phyloP scores from a whole-genome alignment of 192 early-diverging fungal genomes.

The Umbelopsis sp. region DNA sequence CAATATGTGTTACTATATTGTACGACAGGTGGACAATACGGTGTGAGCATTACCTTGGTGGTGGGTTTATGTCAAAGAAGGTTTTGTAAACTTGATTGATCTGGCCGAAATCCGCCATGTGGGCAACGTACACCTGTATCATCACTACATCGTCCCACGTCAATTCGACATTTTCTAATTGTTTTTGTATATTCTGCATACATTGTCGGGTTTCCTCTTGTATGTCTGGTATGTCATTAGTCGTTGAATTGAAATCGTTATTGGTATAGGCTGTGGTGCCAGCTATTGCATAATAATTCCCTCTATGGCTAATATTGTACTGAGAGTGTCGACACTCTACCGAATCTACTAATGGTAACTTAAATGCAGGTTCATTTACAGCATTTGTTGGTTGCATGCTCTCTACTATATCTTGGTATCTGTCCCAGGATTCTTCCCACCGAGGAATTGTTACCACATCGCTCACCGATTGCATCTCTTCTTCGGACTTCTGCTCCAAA shows the following conservation, averaged over 20 bases:
- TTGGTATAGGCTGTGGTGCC: conserved; percentile 48
- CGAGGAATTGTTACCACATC: conserved; percentile 7
- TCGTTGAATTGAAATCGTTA: background rate
- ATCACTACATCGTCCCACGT: conserved; percentile 61
- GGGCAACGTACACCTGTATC: conserved; percentile 67
- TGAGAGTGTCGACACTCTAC: background rate
- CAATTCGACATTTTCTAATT: conserved; percentile 42
- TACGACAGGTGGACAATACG: background rate
- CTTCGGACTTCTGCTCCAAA: conserved; percentile 64
- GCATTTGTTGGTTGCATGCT: background rate
- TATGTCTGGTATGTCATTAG: conserved; percentile 28
- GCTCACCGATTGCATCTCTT: conserved; percentile 25
- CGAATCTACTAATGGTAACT: background rate
- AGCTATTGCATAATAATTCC: conserved; percentile 37
- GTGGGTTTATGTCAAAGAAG: conserved; percentile 75
- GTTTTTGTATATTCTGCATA: conserved; percentile 45
- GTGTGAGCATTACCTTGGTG: conserved; percentile 58
- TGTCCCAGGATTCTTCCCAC: conserved; percentile 22
- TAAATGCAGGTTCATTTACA: background rate
- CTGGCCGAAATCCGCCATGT: conserved; percentile 66
- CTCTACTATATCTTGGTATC: conserved; percentile 20
- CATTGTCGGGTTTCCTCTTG: conserved; percentile 53
- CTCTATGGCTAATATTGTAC: background rate
- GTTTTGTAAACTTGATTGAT: conserved; percentile 69
- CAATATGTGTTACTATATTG: background rate